Conservation (phyloP, 495 filamentous ascomycete genomes). For the Daldinia bambusicola region DNA sequence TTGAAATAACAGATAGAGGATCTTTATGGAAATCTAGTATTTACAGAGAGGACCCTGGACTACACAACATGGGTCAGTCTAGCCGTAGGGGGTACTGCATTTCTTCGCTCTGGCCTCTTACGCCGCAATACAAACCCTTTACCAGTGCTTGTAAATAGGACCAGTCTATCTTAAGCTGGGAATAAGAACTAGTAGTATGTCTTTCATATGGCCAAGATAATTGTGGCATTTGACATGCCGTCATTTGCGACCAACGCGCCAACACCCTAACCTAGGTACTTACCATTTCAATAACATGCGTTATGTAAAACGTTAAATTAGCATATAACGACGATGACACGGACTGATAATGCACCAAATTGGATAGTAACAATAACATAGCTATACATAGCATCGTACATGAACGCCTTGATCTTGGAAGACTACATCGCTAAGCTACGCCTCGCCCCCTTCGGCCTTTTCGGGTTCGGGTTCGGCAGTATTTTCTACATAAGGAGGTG, state of each 20-base stretch:
- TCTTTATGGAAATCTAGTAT: too few species aligned
- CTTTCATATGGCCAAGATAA: neutral
- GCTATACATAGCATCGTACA: conserved; percentile 32
- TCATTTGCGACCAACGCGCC: neutral
- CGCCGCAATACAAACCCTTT: too few species aligned
- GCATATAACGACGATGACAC: neutral
- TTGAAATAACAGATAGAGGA: too few species aligned
- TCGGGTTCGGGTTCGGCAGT: conserved; percentile 36
- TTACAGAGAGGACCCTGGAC: too few species aligned
- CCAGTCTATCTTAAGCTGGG: too few species aligned
- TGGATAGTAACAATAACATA: conserved; percentile 15
- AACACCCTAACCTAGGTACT: neutral
- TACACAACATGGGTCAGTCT: too few species aligned
- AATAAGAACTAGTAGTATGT: neutral
- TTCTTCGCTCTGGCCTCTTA: too few species aligned
- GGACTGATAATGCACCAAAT: neutral
- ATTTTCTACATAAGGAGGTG: conserved; percentile 54
- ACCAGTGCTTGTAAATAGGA: too few species aligned
- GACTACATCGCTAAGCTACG: conserved; percentile 7
- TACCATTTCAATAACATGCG: neutral
- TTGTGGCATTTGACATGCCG: too few species aligned
- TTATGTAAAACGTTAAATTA: neutral
- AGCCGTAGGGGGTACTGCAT: too few species aligned
- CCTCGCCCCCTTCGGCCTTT: conserved; percentile 36
- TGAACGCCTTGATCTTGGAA: neutral